phyloP scores from a whole-genome alignment of 2,329 filamentous ascomycete genomes.

The Beauveria varroae region DNA sequence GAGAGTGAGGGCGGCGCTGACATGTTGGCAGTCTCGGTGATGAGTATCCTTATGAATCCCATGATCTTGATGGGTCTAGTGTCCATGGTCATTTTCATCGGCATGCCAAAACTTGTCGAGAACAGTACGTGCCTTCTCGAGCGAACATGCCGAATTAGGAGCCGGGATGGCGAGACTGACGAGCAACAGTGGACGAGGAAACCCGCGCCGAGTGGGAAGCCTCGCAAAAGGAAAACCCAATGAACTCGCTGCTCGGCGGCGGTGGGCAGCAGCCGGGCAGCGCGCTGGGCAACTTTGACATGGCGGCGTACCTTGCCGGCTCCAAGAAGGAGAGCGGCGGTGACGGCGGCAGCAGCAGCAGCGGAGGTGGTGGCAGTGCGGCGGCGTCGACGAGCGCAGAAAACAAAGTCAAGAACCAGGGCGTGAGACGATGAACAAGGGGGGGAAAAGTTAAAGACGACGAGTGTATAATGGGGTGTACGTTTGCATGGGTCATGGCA shows the following conservation, averaged over 20 bases:
- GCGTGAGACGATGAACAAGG: conserved; percentile 27
- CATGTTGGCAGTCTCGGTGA: conserved; percentile 55
- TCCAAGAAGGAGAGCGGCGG: conserved; percentile 30
- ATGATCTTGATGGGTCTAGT: conserved; percentile 92
- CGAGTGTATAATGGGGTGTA: too few species aligned
- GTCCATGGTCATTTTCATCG: conserved; percentile 75
- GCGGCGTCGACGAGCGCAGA: conserved; percentile 16
- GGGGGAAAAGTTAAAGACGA: neutral
- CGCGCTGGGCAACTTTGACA: conserved; percentile 50
- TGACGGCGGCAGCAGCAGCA: conserved; percentile 16
- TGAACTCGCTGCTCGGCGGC: conserved; percentile 48
- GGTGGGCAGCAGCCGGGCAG: conserved; percentile 27
- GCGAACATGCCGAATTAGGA: too few species aligned
- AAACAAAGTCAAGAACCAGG: conserved; percentile 31
- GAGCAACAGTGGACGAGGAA: conserved; percentile 81
- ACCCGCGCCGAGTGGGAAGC: conserved; percentile 88
- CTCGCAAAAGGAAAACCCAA: conserved; percentile 68
- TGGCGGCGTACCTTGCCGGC: conserved; percentile 57
- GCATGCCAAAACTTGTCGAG: conserved; percentile 91
- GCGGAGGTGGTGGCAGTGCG: conserved; percentile 1
- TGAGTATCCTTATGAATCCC: conserved; percentile 82
- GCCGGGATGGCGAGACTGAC: neutral
- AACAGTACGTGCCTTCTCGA: too few species aligned
- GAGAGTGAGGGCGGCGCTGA: neutral
- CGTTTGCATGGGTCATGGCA: too few species aligned